phyloP scores from a whole-genome alignment of 2,329 filamentous ascomycete genomes.

The Colletotrichum eleusines region DNA sequence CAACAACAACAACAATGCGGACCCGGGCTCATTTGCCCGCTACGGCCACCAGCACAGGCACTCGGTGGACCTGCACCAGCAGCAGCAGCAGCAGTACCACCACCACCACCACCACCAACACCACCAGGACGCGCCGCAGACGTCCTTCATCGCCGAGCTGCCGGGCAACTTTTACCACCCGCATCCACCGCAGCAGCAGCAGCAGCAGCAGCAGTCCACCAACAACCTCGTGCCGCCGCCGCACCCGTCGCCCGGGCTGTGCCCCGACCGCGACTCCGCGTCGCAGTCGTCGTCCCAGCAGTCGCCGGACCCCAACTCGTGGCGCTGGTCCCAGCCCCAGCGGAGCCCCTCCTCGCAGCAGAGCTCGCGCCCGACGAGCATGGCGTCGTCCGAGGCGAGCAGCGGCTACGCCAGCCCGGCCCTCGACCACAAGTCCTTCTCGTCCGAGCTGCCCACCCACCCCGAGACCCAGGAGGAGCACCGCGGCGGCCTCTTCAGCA shows the following conservation, averaged over 20 bases:
- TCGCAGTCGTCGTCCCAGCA: conserved; percentile 36
- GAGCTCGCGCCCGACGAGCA: conserved; percentile 53
- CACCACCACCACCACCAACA: conserved; percentile 39
- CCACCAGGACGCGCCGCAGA: conserved; percentile 43
- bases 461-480: conserved; percentile 62
- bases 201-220: too few species aligned
- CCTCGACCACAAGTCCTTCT: conserved; percentile 56
- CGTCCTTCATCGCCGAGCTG: conserved; percentile 54
- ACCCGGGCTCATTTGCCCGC: conserved; percentile 44
- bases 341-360: conserved; percentile 47
- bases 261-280: conserved; percentile 45
- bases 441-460: conserved; percentile 61
- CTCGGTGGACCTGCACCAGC: conserved; percentile 37
- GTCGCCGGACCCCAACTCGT: conserved; percentile 49
- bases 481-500: conserved; percentile 12
- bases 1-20: too few species aligned
- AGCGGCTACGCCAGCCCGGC: conserved; percentile 54
- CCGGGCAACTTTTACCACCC: conserved; percentile 63
- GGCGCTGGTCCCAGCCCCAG: conserved; percentile 58
- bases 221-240: conserved; percentile 47
- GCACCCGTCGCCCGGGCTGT: conserved; percentile 43
- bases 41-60: conserved; percentile 40
- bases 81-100: too few species aligned
- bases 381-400: conserved; percentile 48
- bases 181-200: conserved; percentile 39